phyloP scores from a whole-genome alignment of 352 stramenopile species.

The Saprolegnia diclina region DNA sequence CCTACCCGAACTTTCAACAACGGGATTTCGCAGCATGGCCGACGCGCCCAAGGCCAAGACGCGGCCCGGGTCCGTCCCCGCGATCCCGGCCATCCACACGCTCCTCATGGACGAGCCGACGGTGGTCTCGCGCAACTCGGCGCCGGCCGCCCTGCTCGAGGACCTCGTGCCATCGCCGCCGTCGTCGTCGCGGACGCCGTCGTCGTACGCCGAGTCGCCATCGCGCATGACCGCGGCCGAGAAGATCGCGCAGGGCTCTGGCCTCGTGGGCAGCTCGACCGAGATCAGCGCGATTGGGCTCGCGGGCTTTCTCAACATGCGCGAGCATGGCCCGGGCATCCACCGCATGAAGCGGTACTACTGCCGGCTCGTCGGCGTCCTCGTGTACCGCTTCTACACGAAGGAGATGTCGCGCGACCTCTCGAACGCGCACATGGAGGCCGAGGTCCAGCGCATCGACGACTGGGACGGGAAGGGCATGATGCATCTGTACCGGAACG shows the following conservation, averaged over 20 bases:
- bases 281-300: slow-evolving; percentile 36
- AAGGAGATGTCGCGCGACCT: slow-evolving; percentile 45
- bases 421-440: slow-evolving; percentile 58
- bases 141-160: neutral
- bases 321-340: slow-evolving; percentile 75
- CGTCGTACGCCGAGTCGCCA: neutral
- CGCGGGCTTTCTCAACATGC: slow-evolving; percentile 74
- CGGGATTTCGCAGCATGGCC: neutral
- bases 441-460: slow-evolving; percentile 71
- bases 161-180: neutral
- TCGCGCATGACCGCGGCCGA: neutral
- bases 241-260: neutral
- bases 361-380: slow-evolving; percentile 70
- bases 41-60: neutral
- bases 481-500: slow-evolving; percentile 75
- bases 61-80: neutral
- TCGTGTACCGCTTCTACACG: slow-evolving; percentile 58
- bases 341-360: slow-evolving; percentile 85
- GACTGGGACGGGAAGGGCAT: slow-evolving; percentile 79
- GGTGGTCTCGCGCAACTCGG: neutral
- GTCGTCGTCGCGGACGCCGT: neutral
- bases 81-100: neutral
- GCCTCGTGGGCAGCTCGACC: neutral
- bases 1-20: neutral
- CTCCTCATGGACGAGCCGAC: neutral